Base-by-base conservation (phyloP, 768 basidiomycete genomes). In the Termitomyces sp. region DNA sequence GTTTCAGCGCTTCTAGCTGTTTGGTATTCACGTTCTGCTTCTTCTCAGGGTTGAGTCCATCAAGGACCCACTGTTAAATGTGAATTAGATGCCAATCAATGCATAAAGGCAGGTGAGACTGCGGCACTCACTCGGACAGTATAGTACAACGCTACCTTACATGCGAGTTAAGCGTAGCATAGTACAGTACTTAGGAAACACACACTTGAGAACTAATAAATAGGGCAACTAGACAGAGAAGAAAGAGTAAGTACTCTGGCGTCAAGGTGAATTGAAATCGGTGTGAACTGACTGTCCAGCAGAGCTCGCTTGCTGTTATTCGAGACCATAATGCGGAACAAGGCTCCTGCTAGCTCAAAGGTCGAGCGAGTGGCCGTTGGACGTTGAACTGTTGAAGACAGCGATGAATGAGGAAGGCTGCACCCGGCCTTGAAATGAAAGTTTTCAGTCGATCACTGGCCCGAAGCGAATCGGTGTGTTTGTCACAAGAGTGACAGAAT, bases 121-220 rank as follows among this genome's bases (percentile, higher is more conserved):
- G 34, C 14, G 27, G 18, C 26, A 76, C 85, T 65, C 60, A 89
- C 89, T 67, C 82, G 79, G 59, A 91, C 76, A 32, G 89, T 87
- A 69, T 91, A 92, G 69, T 87, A 91, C 61, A 86, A 72, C 34
- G 89, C 91, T 72, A 86, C 87, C 90, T 93, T 82, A 59, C 66
- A 65, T 67, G 20, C 32, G 61, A 44, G 59, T 68, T 71, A 59
- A 69, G 60, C 60, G 51, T 60, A 49, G 47, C 14, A 47, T 60
- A 55, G 33, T 27, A 51, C 27, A 46, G 46, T 42, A 33, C 42
- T 57, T 55, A 36, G 53, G 59, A 48, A n/a, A 44, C 53, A 74
- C 77, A 65, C 72, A 80, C 79, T 77, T 80, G 78, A 71, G 79
- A 80, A 30, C 79, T 78, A 55, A 79, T 63, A 60, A 81, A 80